Evolutionary conservation across 73 alveolate genomes (phyloP), one percentile per base, ranked within the genome.

Genomic region (Paramecium primaurelia): DNA sequence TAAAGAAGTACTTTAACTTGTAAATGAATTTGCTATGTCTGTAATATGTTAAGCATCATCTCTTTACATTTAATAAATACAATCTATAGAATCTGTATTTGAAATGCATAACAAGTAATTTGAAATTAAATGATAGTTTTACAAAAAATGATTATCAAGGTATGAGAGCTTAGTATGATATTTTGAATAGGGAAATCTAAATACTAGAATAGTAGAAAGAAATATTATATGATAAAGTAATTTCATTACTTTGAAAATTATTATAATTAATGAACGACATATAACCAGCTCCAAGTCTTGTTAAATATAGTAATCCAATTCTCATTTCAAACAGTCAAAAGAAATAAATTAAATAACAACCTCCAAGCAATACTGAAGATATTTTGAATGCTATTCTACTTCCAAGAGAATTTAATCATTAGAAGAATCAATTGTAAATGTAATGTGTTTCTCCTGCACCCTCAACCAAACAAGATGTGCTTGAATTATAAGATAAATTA

Each of bases 321-420:
- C 91, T 80, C 49, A 42, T 80, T 80, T 80, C 91, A n/a, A 80
- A 40, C 93, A 95, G 54, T 86, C 86, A 45, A 54, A 75, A 58
- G 88, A 93, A 36, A 77, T 84, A 18, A 93, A 93, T 16, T 86
- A 71, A 38, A 42, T 22, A 59, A 90, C 92, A 40, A 38, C 71
- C 92, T 83, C 83, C 94, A 58, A 92, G 94, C 71, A 92, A 93
- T 51, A 96, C 95, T 69, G 99, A 98, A 95, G 99, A 99, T 95
- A 97, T 97, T 94, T 95, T 99, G 92, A 98, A 99, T 93, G 95
- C 99, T 42, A 98, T 99, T 86, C 97, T 99, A 40, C 99, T 99
- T 22, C 99, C 99, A 7, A 96, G 99, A 77, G 99, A 98, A 88
- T 89, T 95, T 96, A n/a, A 92, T 95, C 75, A 92, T 95, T 7